Base-by-base conservation (phyloP, 495 filamentous ascomycete species). In the Pseudevernia furfuracea region DNA sequence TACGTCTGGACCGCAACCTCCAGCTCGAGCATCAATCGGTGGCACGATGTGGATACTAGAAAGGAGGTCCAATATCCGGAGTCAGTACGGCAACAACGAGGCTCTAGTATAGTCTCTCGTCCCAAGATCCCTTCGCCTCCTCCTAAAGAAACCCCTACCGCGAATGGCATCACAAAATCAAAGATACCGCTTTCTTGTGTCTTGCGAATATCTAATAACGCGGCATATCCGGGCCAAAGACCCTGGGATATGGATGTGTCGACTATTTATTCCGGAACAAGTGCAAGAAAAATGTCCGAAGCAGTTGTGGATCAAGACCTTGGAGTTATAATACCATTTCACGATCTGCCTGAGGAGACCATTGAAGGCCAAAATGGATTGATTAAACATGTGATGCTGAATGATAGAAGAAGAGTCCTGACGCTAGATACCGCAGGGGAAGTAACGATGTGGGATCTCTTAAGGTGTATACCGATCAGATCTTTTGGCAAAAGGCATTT, bases 381-480 rank as follows among this genome's bases (percentile, higher is more conserved):
- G 64, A 92, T 97, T 68, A 98, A 97, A 74, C 88, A 96, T 73
- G 84, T 89, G 69, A 82, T 97, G 70, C 76, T 98, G 39, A 97
- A 96, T 77, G 93, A 98, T 71, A 79, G 94, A 70, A 87, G 89
- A 69, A 83, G 91, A 58, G 91, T 93, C 23, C 77, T 98, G 64
- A 98, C 94, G 1, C 75, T 96, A 68, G 94, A 98, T 74, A 97
- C 93, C 12, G 91, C 92, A 19, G 95, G 94, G 23, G 94, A 97
- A 72, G 92, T 98, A n/a, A 78, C 95, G 49, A 75, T 98, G 68
- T 98, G 94, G 94, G 95, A 98, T 79, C 76, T 98, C 36, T 78
- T 97, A 34, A 84, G 87, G 88, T 98, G 95, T 74, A 77, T 87
- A 66, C 89, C 90, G 0, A 83, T 97, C 49, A 80, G 89, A 73